Base-by-base conservation (phyloP, 1,284 basidiomycete species). In the Lentinus polychrous region DNA sequence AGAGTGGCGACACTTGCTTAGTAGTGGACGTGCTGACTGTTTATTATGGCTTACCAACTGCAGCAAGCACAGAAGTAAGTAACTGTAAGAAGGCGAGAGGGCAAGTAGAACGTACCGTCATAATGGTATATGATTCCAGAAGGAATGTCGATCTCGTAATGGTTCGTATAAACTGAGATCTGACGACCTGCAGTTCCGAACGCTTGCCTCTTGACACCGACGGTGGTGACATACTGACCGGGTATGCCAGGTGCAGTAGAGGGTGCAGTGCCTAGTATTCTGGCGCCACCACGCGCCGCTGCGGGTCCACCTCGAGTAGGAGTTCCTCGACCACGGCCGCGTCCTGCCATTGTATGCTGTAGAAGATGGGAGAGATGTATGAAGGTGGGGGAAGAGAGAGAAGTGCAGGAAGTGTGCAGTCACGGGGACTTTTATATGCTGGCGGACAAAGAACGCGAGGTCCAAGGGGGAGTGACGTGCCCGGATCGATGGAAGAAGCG, bases 81-180 rank as follows among this genome's bases (percentile, higher is more conserved):
- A 55, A 7, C 23, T 12, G 42, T 2, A 20, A 34, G 17, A 15
- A 38, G 17, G 18, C 36, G 34, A 36, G 35, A 20, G n/a, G 27
- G 20, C 23, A n/a, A n/a, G 15, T 20, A 10, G 7, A 17, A 60
- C 80, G 49, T 53, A 83, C 85, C 81, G 60, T 89, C 86, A 57
- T 89, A 89, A 54, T 89, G 85, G 50, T 82, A 72, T 23, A 88
- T 86, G 15, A 77, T 74, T 0, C 59, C 64, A 24, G 81, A 72
- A 0, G 85, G 79, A 8, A 86, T 77, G 0, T 71, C 68, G 2
- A 79, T 75, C 24, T 58, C 58, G 53, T 85, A 89, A 48, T 82
- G 81, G 58, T 89, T 89, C 20, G 84, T 79, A 24, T 58, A 66
- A n/a, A 89, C 77, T 8, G 65, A 63, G 6, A 81, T 61, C 3